A percentile compares a stretch with the other conserved stretches of the same genome.
Evolutionary conservation across 78 protist species (phyloP).

Genomic region (Dictyostelium capitatum): DNA sequence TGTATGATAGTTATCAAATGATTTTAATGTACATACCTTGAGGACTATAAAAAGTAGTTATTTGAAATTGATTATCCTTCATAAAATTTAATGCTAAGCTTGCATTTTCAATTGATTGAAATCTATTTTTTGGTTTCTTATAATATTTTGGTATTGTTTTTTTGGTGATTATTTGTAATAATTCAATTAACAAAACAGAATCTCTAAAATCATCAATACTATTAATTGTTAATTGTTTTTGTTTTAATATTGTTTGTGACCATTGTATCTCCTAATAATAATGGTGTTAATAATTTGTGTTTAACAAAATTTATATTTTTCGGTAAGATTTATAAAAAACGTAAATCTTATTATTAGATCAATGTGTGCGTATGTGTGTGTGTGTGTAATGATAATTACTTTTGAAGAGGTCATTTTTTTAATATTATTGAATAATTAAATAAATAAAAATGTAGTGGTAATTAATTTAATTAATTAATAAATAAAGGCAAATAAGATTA

Average conservation of each 20-base stretch:
- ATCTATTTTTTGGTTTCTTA: conserved; percentile 30
- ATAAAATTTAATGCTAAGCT: conserved; percentile 65
- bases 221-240: conserved; percentile 5
- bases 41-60: conserved; percentile 25
- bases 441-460: too few relatives aligned
- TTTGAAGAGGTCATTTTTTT: conserved; percentile 16
- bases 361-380: too few relatives aligned
- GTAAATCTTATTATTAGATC: too few relatives aligned
- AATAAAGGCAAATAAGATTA: too few relatives aligned
- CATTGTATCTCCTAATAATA: conserved; percentile 48
- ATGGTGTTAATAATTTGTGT: too few relatives aligned
- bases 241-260: conserved; percentile 26
- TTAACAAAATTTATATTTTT: too few relatives aligned
- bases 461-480: too few relatives aligned
- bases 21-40: too few relatives aligned
- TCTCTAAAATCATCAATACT: conserved; percentile 33
- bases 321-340: too few relatives aligned
- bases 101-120: conserved; percentile 65
- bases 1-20: too few relatives aligned
- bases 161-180: conserved; percentile 35
- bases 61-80: neutral
- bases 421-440: neutral
- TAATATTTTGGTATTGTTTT: conserved; percentile 22
- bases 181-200: conserved; percentile 33
- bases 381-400: neutral